Evolutionary conservation across 805 yeast species (phyloP), one percentile per base, ranked within the genome.

Genomic region (Tetrapisispora phaffii): DNA sequence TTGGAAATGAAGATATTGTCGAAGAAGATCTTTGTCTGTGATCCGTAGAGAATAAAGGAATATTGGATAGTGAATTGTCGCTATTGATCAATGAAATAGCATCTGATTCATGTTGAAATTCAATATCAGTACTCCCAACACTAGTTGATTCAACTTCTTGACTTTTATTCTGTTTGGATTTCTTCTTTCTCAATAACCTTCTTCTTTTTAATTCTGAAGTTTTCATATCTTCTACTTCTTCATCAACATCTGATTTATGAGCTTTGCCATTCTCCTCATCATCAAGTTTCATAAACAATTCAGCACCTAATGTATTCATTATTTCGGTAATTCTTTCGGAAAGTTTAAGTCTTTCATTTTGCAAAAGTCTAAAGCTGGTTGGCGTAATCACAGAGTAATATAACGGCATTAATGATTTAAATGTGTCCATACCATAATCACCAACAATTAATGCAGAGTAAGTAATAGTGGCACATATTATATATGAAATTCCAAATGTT

Each of bases 401-500:
- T 36, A 90, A 67, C 1, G 97, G 96, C 52, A 88, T 75, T 45
- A 90, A 67, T 3, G 94, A 81, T 59, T 87, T 87, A 61, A 83
- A 75, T 40, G 85, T 73, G 60, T 90, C 97, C 79, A 86, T 74
- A 31, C 98, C 98, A 48, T 80, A 83, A 59, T 93, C 98, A 44
- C 98, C 97, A 47, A 87, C 79, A 23, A 86, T 72, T 53, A 93
- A 72, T 0, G 98, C 96, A n/a, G 95, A 80, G 57, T 85, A 90
- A 0, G 97, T 85, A 15, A 90, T 79, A 24, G 74, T 60, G 1
- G 76, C 86, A 44, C 93, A 80, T 20, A 78, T 64, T n/a, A 79
- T 54, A 62, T 85, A 85, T 21, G 81, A 64, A 54, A 74, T 65
- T 36, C 75, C 47, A 52, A 77, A 77, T 3, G 79, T 60, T 44